phyloP scores from a whole-genome alignment of 306 rosid genomes.

The Pterocarpus macrocarpus region DNA sequence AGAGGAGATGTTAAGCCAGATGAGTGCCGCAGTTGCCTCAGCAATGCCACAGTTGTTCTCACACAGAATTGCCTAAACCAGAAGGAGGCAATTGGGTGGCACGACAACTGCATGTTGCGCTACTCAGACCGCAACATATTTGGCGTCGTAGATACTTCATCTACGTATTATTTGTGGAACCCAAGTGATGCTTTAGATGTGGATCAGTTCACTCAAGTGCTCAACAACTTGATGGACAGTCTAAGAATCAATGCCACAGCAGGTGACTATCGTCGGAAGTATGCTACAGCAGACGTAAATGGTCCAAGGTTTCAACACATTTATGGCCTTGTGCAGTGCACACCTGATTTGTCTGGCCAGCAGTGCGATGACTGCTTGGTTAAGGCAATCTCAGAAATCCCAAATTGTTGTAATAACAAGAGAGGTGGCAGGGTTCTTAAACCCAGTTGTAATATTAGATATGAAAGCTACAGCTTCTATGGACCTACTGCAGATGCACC shows the following conservation, averaged over 20 bases:
- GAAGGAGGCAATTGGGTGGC: conserved; percentile 32
- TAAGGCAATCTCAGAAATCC: accelerated
- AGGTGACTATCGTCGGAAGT: conserved; percentile 34
- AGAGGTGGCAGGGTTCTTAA: not conserved
- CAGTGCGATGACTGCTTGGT: conserved; percentile 36
- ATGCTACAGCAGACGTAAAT: conserved; percentile 9
- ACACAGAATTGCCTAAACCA: not conserved
- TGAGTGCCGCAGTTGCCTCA: conserved; percentile 10
- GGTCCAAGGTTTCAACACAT: not conserved
- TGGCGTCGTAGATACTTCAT: not conserved
- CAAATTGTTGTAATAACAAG: not conserved
- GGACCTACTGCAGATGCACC: not conserved
- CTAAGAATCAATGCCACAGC: conserved; percentile 8
- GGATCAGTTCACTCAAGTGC: not conserved
- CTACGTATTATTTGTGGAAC: not conserved
- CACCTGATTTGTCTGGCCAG: conserved; percentile 36
- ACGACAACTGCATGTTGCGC: conserved; percentile 31
- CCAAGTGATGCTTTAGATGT: not conserved
- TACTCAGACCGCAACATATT: conserved; percentile 32
- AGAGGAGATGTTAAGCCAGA: conserved; percentile 47
- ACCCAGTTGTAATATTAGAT: conserved; percentile 46
- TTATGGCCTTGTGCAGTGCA: conserved; percentile 49
- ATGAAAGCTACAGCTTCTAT: not conserved
- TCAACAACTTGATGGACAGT: not conserved
- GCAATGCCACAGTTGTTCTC: not conserved